phyloP scores from a whole-genome alignment of 164 flowering plant genomes.

The Tetracentron sinense region DNA sequence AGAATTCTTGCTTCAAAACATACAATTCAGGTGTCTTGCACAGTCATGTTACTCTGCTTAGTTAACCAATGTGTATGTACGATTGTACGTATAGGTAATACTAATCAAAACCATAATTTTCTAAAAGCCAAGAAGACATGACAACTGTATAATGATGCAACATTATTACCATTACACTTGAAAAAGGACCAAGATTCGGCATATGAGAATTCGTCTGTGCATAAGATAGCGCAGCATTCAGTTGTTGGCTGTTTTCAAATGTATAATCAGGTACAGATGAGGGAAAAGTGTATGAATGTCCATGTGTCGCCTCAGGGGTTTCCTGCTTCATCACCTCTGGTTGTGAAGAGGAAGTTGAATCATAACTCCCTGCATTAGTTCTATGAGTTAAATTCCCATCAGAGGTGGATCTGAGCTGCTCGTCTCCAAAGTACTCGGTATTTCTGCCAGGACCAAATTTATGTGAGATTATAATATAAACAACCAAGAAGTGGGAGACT shows the following conservation, averaged over 20 bases:
- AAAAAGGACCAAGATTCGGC: constrained; percentile 62
- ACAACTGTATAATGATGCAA: neutral
- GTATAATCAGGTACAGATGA: constrained; percentile 58
- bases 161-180: constrained; percentile 62
- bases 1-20: neutral
- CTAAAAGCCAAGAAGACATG: neutral
- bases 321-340: constrained; percentile 64
- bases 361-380: constrained; percentile 38
- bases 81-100: too few relatives aligned
- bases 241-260: constrained; percentile 56
- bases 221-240: constrained; percentile 45
- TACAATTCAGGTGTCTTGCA: neutral
- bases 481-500: neutral
- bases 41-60: neutral
- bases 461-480: neutral
- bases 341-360: constrained; percentile 52
- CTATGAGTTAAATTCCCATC: constrained; percentile 50
- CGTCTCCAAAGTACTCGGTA: constrained; percentile 70
- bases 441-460: constrained; percentile 43
- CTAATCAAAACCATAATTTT: neutral
- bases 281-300: constrained; percentile 57
- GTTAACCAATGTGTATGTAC: neutral
- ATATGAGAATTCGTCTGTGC: constrained; percentile 61
- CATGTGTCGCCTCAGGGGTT: constrained; percentile 42
- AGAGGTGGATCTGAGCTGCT: constrained; percentile 45